Evolutionary conservation across 192 early-diverging fungal genomes (phyloP), one percentile per base, ranked within the genome.

Genomic region (Phlyctochytrium planicorne): DNA sequence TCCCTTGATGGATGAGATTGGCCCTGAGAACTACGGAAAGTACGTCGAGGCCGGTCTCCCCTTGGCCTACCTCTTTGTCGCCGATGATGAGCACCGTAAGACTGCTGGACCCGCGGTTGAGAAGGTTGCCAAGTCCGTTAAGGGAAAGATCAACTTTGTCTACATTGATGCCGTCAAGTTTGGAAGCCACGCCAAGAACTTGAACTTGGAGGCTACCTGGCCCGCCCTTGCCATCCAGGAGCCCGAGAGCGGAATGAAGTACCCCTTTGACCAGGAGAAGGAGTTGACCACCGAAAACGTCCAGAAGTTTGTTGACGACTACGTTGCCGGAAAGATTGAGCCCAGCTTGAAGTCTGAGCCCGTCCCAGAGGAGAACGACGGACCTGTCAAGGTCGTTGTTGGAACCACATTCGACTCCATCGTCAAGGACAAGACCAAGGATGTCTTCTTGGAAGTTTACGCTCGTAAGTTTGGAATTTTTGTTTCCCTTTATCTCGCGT

Each of bases 371-470:
- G 59, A 73, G n/a, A 96, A 96, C 70, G 89, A 94, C 65, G 94
- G 74, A 3, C 86, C 89, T 60, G 96, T 98, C 69, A 93, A 90
- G 83, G 89, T 94, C 10, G 84, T 97, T 75, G 96, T 98, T 60
- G 90, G 89, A 32, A 82, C 86, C 52, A 80, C 83, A 66, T 98
- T 94, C 80, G 80, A 89, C 33, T 83, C 89, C 2, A 83, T 96
- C 72, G 97, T 94, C 50, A 83, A 92, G 73, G 90, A 95, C 83
- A 81, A 80, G 71, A 74, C 71, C 53, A 92, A 93, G 84, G 92
- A 95, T 78, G 94, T 96, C 35, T 90, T 98, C 67, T 75, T 98
- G 40, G 93, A 96, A 80, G 89, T 96, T 74, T 97, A 96, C 80
- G 84, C 80, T 55, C 81, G 67, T 71, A 74, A 65, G 73, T 30